Base-by-base conservation (phyloP, 2,329 filamentous ascomycete species). In the Ciborinia camelliae region DNA sequence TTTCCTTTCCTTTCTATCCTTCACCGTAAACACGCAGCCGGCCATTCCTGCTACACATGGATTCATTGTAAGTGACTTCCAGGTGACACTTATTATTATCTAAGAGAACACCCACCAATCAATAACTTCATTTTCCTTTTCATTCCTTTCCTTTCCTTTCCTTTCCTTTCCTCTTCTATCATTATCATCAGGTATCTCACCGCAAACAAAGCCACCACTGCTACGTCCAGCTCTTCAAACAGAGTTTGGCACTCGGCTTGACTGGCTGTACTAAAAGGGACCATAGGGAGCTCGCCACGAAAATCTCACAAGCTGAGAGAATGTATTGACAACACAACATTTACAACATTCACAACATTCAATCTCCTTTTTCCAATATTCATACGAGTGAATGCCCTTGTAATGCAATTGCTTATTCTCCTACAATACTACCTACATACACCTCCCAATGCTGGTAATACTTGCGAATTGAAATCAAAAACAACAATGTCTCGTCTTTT, bases 201-300 rank as follows among this genome's bases (percentile, higher is more conserved):
- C 64, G 57, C 48, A 63, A 70, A 39, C 67, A 66, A 58, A n/a
- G n/a, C n/a, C n/a, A n/a, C n/a, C n/a, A n/a, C n/a, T n/a, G 71
- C 72, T 45, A 68, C 66, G n/a, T 70, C 71, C 53, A 69, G 72
- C 53, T 63, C 67, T 20, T 63, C 55, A 6, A 66, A n/a, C n/a
- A 1, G 2, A 6, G n/a, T 39, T 18, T 5, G 51, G 32, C 18
- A 10, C 32, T 18, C 51, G 14, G 3, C 35, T 54, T 54, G 51
- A 39, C 51, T 54, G 51, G 51, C 15, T 39, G n/a, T 45, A 55
- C 20, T 47, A 57, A 35, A 47, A 30, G 14, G 51, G 39, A 58
- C 61, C 61, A 63, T 63, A 48, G 61, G 45, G 54, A 41, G 43
- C 23, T 32, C 28, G 61, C 61, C 61, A 63, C 61, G 61, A 58